phyloP scores from a whole-genome alignment of 805 yeast species.

The Yueomyces sp. region DNA sequence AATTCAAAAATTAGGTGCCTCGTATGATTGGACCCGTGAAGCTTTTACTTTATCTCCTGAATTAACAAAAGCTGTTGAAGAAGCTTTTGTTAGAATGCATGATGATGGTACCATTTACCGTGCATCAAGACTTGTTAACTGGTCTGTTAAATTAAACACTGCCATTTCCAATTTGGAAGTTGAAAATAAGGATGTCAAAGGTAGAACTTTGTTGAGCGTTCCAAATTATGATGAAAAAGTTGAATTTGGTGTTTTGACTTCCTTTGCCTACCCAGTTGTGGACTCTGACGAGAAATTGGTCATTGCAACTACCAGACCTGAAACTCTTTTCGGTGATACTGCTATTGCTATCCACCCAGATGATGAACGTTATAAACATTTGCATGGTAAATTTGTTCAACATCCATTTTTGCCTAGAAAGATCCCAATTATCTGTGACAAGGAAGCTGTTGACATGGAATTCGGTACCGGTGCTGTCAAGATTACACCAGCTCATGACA shows the following conservation, averaged over 20 bases:
- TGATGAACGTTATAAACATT: slow-evolving; percentile 81
- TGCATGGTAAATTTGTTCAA: slow-evolving; percentile 83
- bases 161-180: slow-evolving; percentile 95
- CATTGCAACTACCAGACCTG: slow-evolving; percentile 98
- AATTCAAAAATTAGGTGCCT: slow-evolving; percentile 81
- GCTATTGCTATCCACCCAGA: slow-evolving; percentile 97
- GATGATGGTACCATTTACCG: slow-evolving; percentile 94
- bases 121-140: slow-evolving; percentile 84
- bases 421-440: slow-evolving; percentile 79
- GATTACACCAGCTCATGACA: slow-evolving; percentile 97
- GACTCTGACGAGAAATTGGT: slow-evolving; percentile 73
- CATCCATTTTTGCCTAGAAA: slow-evolving; percentile 84
- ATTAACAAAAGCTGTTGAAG: slow-evolving; percentile 66
- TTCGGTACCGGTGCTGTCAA: slow-evolving; percentile 99
- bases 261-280: slow-evolving; percentile 82
- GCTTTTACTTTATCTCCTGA: slow-evolving; percentile 83
- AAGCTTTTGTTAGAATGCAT: slow-evolving; percentile 81
- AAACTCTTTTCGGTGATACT: slow-evolving; percentile 95
- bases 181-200: slow-evolving; percentile 78
- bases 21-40: slow-evolving; percentile 93
- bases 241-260: slow-evolving; percentile 95
- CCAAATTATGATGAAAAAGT: slow-evolving; percentile 85
- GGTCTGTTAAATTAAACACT: slow-evolving; percentile 91
- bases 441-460: slow-evolving; percentile 96
- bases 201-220: slow-evolving; percentile 65